Evolutionary conservation across 495 filamentous ascomycete genomes (phyloP).

Genomic region (Patellaria atrata): DNA sequence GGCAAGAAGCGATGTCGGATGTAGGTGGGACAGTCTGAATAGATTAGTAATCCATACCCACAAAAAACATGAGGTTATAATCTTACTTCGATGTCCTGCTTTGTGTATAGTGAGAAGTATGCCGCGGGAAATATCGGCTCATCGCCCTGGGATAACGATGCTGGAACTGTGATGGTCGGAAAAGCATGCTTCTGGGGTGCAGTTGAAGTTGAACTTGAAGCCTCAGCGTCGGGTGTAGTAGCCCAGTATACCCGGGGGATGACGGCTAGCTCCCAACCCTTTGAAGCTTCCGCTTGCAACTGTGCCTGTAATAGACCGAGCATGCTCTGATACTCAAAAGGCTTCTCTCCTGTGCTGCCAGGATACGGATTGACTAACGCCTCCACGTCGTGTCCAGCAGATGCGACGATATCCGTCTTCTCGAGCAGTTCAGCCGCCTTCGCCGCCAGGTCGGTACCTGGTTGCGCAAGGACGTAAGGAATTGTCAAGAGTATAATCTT

Average conservation of each 20-base stretch:
- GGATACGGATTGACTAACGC: slow-evolving; percentile 72
- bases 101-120: slow-evolving; percentile 79
- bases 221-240: slow-evolving; percentile 23
- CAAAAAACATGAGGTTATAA: neutral
- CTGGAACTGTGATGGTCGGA: slow-evolving; percentile 58
- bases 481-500: slow-evolving; percentile 90
- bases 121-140: slow-evolving; percentile 78
- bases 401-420: slow-evolving; percentile 84
- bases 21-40: slow-evolving; percentile 60
- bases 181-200: slow-evolving; percentile 49
- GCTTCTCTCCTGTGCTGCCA: slow-evolving; percentile 36
- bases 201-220: slow-evolving; percentile 7
- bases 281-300: slow-evolving; percentile 54
- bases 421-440: slow-evolving; percentile 67
- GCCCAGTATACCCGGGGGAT: slow-evolving; percentile 71
- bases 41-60: slow-evolving; percentile 2
- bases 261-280: slow-evolving; percentile 61
- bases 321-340: slow-evolving; percentile 47
- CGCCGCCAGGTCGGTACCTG: slow-evolving; percentile 46
- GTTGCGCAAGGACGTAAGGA: slow-evolving; percentile 73
- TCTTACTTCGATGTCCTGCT: slow-evolving; percentile 63
- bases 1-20: slow-evolving; percentile 56
- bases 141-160: slow-evolving; percentile 55
- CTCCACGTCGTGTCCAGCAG: slow-evolving; percentile 67
- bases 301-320: slow-evolving; percentile 75